Evolutionary conservation across 2,329 filamentous ascomycete genomes (phyloP), one percentile per base, ranked within the genome.

Genomic region (Alternaria dauci): DNA sequence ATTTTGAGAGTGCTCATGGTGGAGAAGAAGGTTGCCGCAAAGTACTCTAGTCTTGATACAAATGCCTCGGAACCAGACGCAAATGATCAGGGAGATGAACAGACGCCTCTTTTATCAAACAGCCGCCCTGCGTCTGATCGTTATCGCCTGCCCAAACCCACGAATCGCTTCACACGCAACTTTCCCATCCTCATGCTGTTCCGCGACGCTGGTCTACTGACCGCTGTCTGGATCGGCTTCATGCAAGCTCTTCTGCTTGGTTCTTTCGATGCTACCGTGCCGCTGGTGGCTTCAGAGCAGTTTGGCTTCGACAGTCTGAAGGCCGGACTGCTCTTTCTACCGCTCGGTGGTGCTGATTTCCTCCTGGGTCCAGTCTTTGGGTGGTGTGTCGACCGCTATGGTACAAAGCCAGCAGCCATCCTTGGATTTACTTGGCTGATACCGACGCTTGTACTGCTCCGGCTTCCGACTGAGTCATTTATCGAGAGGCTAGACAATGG

Each of bases 11-110:
- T 88, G 0, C 71, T 87, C 5, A 81, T 90, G 53, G 82, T 90
- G n/a, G 88, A 90, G 74, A 88, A 88, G 75, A 87, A 86, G 70
- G 81, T 82, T 1, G 86, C 87, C 0, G 74, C 73, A 8, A 79
- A 78, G 61, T 86, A 85, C 54, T 18, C 62, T 63, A 32, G 9
- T 52, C 60, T 55, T 55, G 70, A 42, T 52, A 58, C 54, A 65
- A 14, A 34, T 32, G 32, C 28, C 8, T 41, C 64, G 42, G 20
- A 55, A 9, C 39, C 58, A 30, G 16, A 43, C 16, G 9, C 25
- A 9, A 66, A 68, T 25, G 62, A 57, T 38, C 61, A 62, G 11
- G 70, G 65, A 5, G 66, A 71, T 8, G 73, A 74, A 55, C 57
- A 72, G 23, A 75, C 68, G 2, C 68, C 71, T 8, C 71, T 76